Evolutionary conservation across 176 grass and related monocot species (phyloP).

Genomic region (Oryza glumipatula): DNA sequence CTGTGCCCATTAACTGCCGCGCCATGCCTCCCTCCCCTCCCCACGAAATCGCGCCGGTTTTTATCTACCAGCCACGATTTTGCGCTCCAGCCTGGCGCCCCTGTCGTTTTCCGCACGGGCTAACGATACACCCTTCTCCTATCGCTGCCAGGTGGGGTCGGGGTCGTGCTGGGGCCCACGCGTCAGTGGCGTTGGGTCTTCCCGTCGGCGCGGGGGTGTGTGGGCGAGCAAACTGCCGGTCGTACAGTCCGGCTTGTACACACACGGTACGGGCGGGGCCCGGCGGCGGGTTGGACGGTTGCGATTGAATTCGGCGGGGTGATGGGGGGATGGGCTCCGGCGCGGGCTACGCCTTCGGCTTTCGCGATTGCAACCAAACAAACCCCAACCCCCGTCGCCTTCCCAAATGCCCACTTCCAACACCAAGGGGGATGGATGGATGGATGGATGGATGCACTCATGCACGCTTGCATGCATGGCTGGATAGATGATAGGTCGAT

Average conservation of each 20-base stretch:
- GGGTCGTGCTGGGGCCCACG: rapidly evolving
- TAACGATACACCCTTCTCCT: rapidly evolving
- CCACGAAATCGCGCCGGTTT: constrained; percentile 66
- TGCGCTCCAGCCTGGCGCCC: constrained; percentile 64
- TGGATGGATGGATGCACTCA: neutral
- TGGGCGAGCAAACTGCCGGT: constrained; percentile 26
- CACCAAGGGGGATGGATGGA: constrained; percentile 39
- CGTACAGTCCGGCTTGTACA: constrained; percentile 62
- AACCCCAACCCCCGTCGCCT: neutral
- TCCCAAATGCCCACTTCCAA: neutral
- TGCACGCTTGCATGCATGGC: constrained; percentile 9
- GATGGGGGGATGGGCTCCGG: constrained; percentile 35
- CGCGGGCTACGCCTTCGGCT: neutral
- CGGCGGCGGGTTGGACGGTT: neutral
- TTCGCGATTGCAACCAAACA: neutral
- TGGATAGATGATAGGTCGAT: neutral
- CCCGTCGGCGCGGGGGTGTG: neutral
- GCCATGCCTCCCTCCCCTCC: constrained; percentile 7
- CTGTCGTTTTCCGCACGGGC: neutral
- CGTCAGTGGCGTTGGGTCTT: rapidly evolving
- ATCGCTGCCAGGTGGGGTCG: neutral
- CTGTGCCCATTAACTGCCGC: constrained; percentile 52
- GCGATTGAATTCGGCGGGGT: neutral
- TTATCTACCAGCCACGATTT: constrained; percentile 40
- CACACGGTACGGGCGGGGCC: constrained; percentile 47